Evolutionary conservation across 352 stramenopile species (phyloP), one percentile per base, ranked within the genome.

Genomic region (Globisporangium camurandrum): DNA sequence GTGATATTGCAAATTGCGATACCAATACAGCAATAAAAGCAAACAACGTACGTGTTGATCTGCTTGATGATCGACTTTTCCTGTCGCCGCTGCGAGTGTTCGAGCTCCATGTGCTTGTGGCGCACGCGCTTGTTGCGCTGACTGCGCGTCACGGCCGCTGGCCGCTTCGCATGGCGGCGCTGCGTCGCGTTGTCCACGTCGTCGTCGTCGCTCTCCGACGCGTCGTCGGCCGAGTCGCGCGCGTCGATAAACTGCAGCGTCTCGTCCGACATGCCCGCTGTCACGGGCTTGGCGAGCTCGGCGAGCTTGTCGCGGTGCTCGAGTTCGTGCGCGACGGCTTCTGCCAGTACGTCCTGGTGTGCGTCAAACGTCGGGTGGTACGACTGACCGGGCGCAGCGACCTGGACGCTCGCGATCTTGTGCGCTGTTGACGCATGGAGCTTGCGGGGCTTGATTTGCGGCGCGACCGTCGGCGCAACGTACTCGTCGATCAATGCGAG

Each of bases 361-460:
- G 79, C 69, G 10, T 79, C 69, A 55, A 90, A 90, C 51, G 89
- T 76, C 12, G 83, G 83, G 62, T 93, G 71, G 63, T 93, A 93
- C 63, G 83, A 93, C 64, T 93, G 83, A 1, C 83, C 83, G 1
- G 75, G 68, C 22, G 64, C 71, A 16, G 83, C 74, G 46, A 93
- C 71, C 48, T 86, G 66, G 19, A 93, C 83, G 51, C 73, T 83
- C n/a, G 75, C 50, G 34, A 92, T 51, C 41, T 79, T 77, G 69
- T 92, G 60, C 50, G 68, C 69, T 8, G 83, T 93, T 10, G 78
- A 72, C 27, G 71, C 59, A 31, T 75, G 36, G 12, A 72, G 61
- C 61, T 87, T 87, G 24, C 67, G 69, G 12, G 62, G 56, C 30
- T 71, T 76, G 19, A 69, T 62, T 53, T 84, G 82, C 54, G 80